These are phyloP conservation scores for Mycosphaerella arachidis DNA, from an alignment of 2,329 filamentous ascomycete genomes.

Conservation along the genomic window DNA sequence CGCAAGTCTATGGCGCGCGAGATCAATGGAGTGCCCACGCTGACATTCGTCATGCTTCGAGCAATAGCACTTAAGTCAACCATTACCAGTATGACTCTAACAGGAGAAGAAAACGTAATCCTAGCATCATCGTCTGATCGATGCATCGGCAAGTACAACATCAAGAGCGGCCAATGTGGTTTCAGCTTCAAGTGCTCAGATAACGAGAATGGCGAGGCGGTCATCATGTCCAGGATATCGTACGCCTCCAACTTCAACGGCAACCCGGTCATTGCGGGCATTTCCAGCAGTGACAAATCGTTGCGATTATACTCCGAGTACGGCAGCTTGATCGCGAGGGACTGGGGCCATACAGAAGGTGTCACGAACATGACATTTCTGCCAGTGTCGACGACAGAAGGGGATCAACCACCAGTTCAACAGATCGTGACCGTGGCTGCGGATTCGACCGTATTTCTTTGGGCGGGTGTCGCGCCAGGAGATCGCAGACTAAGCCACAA, in stretches of 20 bases:
- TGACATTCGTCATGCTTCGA: conserved; percentile 72
- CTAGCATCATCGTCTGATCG: conserved; percentile 60
- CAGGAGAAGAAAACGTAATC: conserved; percentile 55
- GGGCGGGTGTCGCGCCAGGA: conserved; percentile 25
- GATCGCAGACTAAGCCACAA: background rate
- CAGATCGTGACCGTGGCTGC: conserved; percentile 47
- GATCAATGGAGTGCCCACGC: conserved; percentile 51
- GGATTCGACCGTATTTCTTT: conserved; percentile 50
- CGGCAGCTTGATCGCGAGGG: conserved; percentile 73
- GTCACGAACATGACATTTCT: conserved; percentile 79
- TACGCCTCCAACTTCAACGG: conserved; percentile 54
- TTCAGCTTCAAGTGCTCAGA: conserved; percentile 80
- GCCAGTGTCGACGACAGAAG: conserved; percentile 37
- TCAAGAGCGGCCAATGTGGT: conserved; percentile 61
- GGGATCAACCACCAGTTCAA: conserved; percentile 19
- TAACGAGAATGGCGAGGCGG: conserved; percentile 72
- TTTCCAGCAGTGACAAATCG: conserved; percentile 94
- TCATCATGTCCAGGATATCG: conserved; percentile 73
- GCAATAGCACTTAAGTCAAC: conserved; percentile 81
- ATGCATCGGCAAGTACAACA: conserved; percentile 52
- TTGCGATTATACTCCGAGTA: conserved; percentile 82
- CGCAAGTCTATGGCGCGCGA: conserved; percentile 72
- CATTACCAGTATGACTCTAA: conserved; percentile 75
- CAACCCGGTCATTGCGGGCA: conserved; percentile 70
- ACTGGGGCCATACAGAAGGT: conserved; percentile 93